A percentile compares a stretch with the other conserved stretches of the same genome.
These are phyloP conservation scores for Jaenimonas drosophilae DNA, from an alignment of 208 protist genomes.

Conservation along the genomic window DNA sequence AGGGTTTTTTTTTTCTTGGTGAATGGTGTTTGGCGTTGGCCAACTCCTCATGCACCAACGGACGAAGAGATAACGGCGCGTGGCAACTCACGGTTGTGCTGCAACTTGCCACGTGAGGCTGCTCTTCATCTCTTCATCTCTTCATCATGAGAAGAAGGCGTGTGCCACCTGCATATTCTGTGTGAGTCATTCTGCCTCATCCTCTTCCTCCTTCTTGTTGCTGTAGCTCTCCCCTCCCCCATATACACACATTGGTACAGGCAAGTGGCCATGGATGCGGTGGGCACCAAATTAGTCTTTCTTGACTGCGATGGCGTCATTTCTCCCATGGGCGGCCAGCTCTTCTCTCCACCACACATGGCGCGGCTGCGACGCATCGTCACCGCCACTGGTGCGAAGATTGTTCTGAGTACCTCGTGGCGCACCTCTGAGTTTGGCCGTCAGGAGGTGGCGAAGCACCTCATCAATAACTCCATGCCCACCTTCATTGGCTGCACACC, in stretches of 20 bases:
- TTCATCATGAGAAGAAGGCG: too few relatives aligned
- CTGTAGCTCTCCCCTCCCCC: too few relatives aligned
- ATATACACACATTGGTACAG: too few relatives aligned
- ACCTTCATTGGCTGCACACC: slow-evolving; percentile 52
- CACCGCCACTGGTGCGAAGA: slow-evolving; percentile 34
- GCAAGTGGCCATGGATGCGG: neutral
- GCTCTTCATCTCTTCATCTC: too few relatives aligned
- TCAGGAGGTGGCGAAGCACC: slow-evolving; percentile 36
- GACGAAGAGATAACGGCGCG: too few relatives aligned
- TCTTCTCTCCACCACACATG: slow-evolving; percentile 42
- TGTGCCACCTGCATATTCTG: too few relatives aligned
- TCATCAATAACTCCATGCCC: slow-evolving; percentile 26
- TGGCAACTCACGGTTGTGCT: too few relatives aligned
- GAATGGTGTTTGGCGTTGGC: neutral
- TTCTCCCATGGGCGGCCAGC: slow-evolving; percentile 32
- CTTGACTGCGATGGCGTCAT: slow-evolving; percentile 73
- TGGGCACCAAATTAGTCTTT: slow-evolving; percentile 47
- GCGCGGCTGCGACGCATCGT: slow-evolving; percentile 30
- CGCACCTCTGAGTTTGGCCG: slow-evolving; percentile 52
- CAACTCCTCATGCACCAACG: too few relatives aligned
- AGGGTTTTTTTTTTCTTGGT: neutral
- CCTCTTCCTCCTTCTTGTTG: too few relatives aligned
- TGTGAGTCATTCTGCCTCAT: too few relatives aligned
- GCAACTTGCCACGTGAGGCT: too few relatives aligned
- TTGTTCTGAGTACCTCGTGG: slow-evolving; percentile 69